Evolutionary conservation across 2,329 filamentous ascomycete species (phyloP).

Genomic region (Microsporum ferrugineum): DNA sequence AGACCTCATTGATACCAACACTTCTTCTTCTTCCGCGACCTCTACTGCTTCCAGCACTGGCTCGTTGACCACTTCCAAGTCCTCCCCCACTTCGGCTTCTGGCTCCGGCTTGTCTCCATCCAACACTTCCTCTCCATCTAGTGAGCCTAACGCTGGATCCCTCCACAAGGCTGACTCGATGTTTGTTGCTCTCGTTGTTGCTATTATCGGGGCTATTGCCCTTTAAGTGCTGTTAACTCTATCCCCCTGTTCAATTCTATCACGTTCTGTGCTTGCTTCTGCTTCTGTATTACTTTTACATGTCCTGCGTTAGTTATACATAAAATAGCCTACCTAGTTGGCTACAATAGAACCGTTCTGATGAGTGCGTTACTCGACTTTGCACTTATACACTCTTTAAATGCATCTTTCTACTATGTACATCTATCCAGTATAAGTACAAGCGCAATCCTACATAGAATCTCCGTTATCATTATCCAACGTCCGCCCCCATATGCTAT

Average conservation of each 20-base stretch:
- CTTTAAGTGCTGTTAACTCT: slow-evolving; percentile 19
- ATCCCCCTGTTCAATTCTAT: neutral
- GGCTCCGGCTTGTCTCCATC: neutral
- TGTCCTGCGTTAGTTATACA: neutral
- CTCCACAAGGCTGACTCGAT: slow-evolving; percentile 27
- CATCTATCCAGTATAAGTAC: too few relatives aligned
- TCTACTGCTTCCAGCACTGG: slow-evolving; percentile 6
- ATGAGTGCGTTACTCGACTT: neutral
- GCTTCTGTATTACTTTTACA: neutral
- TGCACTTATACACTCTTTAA: neutral
- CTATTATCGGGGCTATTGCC: slow-evolving; percentile 32
- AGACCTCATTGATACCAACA: neutral
- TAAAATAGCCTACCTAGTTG: neutral
- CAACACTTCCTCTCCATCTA: slow-evolving; percentile 9
- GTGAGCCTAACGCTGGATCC: slow-evolving; percentile 19
- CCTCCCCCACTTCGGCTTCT: slow-evolving; percentile 14
- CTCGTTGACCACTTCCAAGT: slow-evolving; percentile 18
- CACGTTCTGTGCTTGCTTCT: neutral
- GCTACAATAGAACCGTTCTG: neutral
- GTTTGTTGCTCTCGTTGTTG: slow-evolving; percentile 29
- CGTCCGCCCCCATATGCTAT: too few relatives aligned
- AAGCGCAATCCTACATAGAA: too few relatives aligned
- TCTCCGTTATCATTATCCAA: too few relatives aligned
- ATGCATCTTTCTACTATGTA: too few relatives aligned
- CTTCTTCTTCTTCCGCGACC: neutral